phyloP scores from a whole-genome alignment of 345 rosid species.

The Firmiana major region DNA sequence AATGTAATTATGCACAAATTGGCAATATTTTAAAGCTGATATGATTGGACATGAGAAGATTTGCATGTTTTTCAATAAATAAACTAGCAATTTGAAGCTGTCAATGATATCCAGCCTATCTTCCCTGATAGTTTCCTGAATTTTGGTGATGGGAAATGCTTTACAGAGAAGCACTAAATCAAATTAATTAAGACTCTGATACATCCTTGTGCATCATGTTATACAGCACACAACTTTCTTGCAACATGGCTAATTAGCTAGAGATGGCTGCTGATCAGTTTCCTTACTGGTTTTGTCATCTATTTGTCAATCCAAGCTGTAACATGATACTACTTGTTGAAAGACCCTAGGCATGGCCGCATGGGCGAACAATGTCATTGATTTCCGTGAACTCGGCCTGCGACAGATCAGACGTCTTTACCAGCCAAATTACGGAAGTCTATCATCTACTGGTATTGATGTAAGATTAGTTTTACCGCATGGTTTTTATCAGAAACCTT shows the following conservation, averaged over 20 bases:
- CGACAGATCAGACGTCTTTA: not conserved
- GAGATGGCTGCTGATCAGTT: not conserved
- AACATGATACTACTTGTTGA: not conserved
- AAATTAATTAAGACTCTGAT: not conserved
- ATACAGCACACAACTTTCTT: not conserved
- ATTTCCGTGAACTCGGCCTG: not conserved
- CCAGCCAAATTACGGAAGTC: not conserved
- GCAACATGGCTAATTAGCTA: not conserved
- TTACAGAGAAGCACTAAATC: not conserved
- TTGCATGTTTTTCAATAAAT: not conserved
- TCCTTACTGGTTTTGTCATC: not conserved
- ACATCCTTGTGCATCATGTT: not conserved
- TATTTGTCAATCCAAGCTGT: not conserved
- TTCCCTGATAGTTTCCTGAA: not conserved
- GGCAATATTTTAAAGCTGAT: not conserved
- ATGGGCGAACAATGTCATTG: too few species aligned
- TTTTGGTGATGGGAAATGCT: not conserved
- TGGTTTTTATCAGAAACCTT: too few species aligned
- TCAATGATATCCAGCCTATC: not conserved
- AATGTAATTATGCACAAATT: not conserved
- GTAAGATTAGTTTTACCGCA: not conserved
- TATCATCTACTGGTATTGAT: not conserved
- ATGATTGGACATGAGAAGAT: conserved; percentile 8
- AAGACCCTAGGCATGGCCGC: not conserved
- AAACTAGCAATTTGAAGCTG: not conserved